Base-by-base conservation (phyloP, 2,329 filamentous ascomycete genomes). In the Penicillium rolfsii region DNA sequence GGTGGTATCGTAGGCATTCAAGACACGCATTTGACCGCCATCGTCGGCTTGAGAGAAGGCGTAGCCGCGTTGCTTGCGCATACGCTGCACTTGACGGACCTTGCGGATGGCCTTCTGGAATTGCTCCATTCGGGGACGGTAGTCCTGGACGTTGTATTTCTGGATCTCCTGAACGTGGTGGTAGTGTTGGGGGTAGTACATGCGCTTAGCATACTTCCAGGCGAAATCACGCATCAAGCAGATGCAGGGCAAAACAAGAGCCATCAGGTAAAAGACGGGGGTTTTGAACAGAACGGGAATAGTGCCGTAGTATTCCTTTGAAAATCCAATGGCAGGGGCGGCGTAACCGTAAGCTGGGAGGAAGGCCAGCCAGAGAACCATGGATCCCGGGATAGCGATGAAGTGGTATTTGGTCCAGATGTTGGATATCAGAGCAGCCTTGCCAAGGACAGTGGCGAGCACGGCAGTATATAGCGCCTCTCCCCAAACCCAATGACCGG, bases 101-200 rank as follows among this genome's bases (percentile, higher is more conserved):
- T 99, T 99, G 72, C 95, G 90, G 73, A 99, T 98, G 24, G 95
- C 95, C 80, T 99, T 99, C 80, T 99, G 95, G 83, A 99, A 99
- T 80, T 99, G 95, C 74, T 99, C 95, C 95, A 99, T 99, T 73
- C 95, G 89, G 64, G 95, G 95, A 73, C 95, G 85, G 79, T 99
- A 99, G 80, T 99, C 95, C 80, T 99, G 95, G 62, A 99, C 97
- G 72, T 99, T 99, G 81, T 98, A 99, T 80, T 99, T 99, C 78
- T 99, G 95, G 70, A 99, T 99, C 81, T 99, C 95, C 79, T 99
- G 95, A 65, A 99, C 95, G 76, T 99, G 95, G 71, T 99, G 95
- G 73, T 99, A 99, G 46, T 91, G 88, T 79, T 97, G 91, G 24
- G 95, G 95, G 69, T 89, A 89, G 80, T 98, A 99, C 93, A 99